These are phyloP conservation scores for Orobanche coerulescens DNA, from an alignment of 257 asterid genomes.

Conservation along the genomic window DNA sequence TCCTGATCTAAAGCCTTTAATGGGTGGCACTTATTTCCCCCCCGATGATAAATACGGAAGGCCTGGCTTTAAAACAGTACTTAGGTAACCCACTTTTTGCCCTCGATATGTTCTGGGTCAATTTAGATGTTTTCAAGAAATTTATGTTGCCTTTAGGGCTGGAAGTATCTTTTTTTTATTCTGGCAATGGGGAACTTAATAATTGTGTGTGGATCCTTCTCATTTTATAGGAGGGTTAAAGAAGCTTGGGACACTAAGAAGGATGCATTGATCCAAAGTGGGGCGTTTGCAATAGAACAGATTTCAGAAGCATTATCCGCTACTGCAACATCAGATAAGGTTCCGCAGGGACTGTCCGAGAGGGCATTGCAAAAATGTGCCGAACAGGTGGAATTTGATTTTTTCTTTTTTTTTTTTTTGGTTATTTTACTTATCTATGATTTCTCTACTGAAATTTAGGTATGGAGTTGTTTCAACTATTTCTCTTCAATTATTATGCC, in stretches of 20 bases:
- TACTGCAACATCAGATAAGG: conserved; percentile 47
- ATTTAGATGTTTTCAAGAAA: background rate
- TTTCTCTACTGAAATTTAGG: background rate
- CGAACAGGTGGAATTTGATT: conserved; percentile 47
- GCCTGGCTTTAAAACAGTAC: conserved; percentile 87
- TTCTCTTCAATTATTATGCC: too few relatives aligned
- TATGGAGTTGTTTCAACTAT: background rate
- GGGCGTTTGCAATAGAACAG: conserved; percentile 78
- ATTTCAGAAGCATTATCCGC: conserved; percentile 74
- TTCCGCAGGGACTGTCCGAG: conserved; percentile 59
- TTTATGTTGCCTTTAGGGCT: background rate
- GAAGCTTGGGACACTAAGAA: conserved; percentile 87
- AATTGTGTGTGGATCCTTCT: background rate
- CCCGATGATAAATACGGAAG: conserved; percentile 90
- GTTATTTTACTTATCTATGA: background rate
- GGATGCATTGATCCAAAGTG: conserved; percentile 57
- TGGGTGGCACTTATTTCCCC: conserved; percentile 99
- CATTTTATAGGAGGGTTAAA: conserved; percentile 66
- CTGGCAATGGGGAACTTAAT: background rate
- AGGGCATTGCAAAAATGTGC: conserved; percentile 62
- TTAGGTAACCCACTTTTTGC: conserved; percentile 39
- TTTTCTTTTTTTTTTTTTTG: background rate
- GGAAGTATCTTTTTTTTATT: background rate
- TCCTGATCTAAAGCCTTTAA: conserved; percentile 85
- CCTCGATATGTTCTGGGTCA: background rate